Base-by-base conservation (phyloP, 352 stramenopile genomes). In the Pythium aristosporum region DNA sequence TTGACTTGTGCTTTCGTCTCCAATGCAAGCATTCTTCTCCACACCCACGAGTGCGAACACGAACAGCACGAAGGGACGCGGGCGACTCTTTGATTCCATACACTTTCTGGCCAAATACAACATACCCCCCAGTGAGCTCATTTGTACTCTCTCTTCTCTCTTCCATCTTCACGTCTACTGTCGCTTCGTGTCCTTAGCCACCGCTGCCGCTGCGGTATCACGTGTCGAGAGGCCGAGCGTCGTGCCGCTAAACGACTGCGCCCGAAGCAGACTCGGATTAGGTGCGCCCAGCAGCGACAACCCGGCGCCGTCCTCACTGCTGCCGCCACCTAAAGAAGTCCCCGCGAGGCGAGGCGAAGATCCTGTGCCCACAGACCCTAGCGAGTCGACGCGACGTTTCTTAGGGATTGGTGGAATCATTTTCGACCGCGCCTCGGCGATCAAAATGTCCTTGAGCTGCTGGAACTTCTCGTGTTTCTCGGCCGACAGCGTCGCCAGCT, bases 391-490 rank as follows among this genome's bases (percentile, higher is more conserved):
- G 32, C 63, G 63, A 2, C 63, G 54, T 36, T 69, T 69, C 56
- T 69, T 69, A n/a, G 56, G 47, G n/a, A 60, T 47, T 16, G 65
- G 62, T 9, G 58, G 46, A 37, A 39, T 18, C 36, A 57, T 57
- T 68, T 90, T 89, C 21, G 76, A 80, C 15, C 68, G 71, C 21
- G 83, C 79, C 66, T 92, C 83, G 30, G 81, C 68, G 37, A 90
- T 75, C 53, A 92, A 68, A 47, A 92, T 81, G 34, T 85, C 77
- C 55, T 92, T 92, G 0, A 92, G 73, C 57, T 87, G 69, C 47
- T 86, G 70, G 46, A 92, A 92, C 59, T 89, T 89, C 34, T 57
- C 72, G 68, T 90, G 80, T 47, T 92, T 92, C 48, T 88, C 69
- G n/a, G 86, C 72, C 36, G 79, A 85, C 9, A 92, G 67, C 15